These are phyloP conservation scores for Vachellia collinsii DNA, from an alignment of 306 rosid genomes.

Conservation along the genomic window DNA sequence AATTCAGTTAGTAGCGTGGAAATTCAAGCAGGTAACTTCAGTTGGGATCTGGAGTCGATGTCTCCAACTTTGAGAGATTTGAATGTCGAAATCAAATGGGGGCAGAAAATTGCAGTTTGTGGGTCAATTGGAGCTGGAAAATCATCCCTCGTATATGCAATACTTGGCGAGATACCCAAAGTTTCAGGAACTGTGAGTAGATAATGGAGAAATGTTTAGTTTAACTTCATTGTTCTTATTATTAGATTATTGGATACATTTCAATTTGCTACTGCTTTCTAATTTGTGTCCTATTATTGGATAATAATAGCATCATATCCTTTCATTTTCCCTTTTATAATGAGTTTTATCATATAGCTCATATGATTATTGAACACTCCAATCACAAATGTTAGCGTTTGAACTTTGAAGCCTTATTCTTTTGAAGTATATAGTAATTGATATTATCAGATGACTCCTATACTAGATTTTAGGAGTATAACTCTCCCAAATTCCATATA, in stretches of 20 bases:
- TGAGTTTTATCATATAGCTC: neutral
- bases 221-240: neutral
- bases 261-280: neutral
- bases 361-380: too few relatives aligned
- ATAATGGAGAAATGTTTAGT: neutral
- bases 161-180: constrained; percentile 79
- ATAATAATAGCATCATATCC: neutral
- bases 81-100: constrained; percentile 50
- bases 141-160: constrained; percentile 70
- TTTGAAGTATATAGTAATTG: neutral
- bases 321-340: neutral
- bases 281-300: neutral
- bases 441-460: neutral
- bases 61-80: constrained; percentile 53
- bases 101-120: constrained; percentile 74
- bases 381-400: neutral
- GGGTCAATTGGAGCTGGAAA: constrained; percentile 89
- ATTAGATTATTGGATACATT: neutral
- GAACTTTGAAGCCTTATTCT: neutral
- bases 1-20: constrained; percentile 43
- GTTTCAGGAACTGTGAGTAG: constrained; percentile 72
- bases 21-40: constrained; percentile 57
- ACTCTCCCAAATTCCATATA: neutral
- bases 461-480: neutral
- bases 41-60: constrained; percentile 60